phyloP scores from a whole-genome alignment of 345 rosid genomes.

The Kandelia obovata region DNA sequence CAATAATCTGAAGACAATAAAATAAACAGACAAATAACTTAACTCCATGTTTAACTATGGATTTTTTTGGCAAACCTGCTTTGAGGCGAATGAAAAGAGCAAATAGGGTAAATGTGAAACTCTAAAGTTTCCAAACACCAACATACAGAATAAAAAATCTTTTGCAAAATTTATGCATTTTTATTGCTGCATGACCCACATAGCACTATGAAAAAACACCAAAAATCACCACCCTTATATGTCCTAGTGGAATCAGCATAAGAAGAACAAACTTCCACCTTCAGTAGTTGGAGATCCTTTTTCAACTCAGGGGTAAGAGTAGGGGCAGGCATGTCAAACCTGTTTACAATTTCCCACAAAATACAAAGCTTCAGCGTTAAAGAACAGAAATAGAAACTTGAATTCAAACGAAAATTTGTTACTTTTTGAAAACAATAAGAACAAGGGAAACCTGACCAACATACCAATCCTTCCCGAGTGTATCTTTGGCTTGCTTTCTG shows the following conservation, averaged over 20 bases:
- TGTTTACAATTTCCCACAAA: conserved; percentile 17
- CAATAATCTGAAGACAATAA: no score
- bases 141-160: not conserved
- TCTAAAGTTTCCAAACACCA: no score
- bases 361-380: conserved; percentile 3
- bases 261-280: conserved; percentile 38
- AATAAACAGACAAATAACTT: no score
- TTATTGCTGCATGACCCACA: not conserved
- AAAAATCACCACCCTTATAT: not conserved
- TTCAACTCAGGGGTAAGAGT: conserved; percentile 80
- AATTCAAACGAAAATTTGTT: not conserved
- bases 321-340: conserved; percentile 97
- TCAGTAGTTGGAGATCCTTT: conserved; percentile 84
- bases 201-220: not conserved
- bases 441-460: not conserved
- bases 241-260: no score
- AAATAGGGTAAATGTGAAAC: no score
- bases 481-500: conserved; percentile 67
- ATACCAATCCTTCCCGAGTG: conserved; percentile 68
- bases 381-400: not conserved
- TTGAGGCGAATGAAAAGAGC: no score
- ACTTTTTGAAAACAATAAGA: not conserved
- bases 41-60: no score
- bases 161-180: not conserved
- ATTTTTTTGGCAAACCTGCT: no score